These are phyloP conservation scores for Coemansia sp. DNA, from an alignment of 192 early-diverging fungal species.

Conservation along the genomic window DNA sequence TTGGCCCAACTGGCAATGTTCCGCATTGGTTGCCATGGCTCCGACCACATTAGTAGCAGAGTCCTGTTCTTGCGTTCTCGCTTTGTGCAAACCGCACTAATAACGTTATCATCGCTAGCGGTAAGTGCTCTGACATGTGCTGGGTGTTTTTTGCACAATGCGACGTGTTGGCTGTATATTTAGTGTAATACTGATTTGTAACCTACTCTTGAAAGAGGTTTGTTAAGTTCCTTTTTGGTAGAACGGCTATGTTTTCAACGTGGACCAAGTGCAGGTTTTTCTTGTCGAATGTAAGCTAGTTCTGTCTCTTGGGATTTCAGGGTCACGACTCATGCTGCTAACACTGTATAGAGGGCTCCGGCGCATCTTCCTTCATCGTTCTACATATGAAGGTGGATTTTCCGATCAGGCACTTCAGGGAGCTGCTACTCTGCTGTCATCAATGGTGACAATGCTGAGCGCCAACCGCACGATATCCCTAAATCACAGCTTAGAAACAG, in stretches of 20 bases:
- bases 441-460: constrained; percentile 32
- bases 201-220: no score
- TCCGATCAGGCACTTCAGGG: constrained; percentile 31
- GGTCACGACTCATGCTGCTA: constrained; percentile 31
- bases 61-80: constrained; percentile 41
- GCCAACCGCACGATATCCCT: constrained; percentile 14
- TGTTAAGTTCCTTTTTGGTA: constrained; percentile 7
- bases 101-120: constrained; percentile 34
- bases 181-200: neutral
- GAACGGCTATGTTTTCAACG: constrained; percentile 25
- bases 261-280: constrained; percentile 38
- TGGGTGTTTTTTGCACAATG: no score
- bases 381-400: constrained; percentile 20
- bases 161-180: no score
- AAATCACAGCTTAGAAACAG: constrained; percentile 5
- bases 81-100: constrained; percentile 40
- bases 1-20: constrained; percentile 42
- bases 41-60: constrained; percentile 31
- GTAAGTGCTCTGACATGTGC: constrained; percentile 21
- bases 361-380: constrained; percentile 26
- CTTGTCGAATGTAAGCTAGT: constrained; percentile 36
- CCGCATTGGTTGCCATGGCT: constrained; percentile 42
- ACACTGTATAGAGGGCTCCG: constrained; percentile 24
- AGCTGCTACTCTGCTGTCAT: constrained; percentile 20
- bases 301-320: constrained; percentile 41